Evolutionary conservation across 805 yeast species (phyloP).

Genomic region (Kregervanrija delftensis): DNA sequence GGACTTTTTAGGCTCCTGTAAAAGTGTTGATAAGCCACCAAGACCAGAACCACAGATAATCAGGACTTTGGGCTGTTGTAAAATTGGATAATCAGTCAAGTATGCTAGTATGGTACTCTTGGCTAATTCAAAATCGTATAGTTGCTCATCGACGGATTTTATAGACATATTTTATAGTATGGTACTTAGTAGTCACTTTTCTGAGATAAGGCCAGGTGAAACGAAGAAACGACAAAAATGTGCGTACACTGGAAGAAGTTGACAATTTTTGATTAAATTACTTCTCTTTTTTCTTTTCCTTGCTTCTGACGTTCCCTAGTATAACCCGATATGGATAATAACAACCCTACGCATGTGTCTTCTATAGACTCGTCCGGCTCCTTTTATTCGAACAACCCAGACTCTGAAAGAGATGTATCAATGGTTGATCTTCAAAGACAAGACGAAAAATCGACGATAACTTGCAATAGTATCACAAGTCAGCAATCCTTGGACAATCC

Average conservation of each 20-base stretch:
- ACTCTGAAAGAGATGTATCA: conserved; percentile 21
- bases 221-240: no score
- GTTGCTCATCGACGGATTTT: conserved; percentile 5
- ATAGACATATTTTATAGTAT: neutral
- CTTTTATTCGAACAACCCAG: neutral
- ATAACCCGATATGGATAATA: no score
- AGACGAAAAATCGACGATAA: conserved; percentile 3
- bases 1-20: conserved; percentile 37
- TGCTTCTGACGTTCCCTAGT: neutral
- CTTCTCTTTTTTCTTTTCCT: neutral
- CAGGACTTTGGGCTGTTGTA: conserved; percentile 49
- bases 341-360: neutral
- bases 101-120: conserved; percentile 8
- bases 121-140: conserved; percentile 10
- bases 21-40: conserved; percentile 68
- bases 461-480: conserved; percentile 1
- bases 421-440: conserved; percentile 28
- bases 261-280: neutral
- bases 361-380: neutral
- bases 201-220: no score
- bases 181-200: no score
- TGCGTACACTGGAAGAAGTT: no score
- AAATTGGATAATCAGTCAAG: conserved; percentile 7
- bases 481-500: no score
- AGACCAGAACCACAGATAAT: conserved; percentile 94